Conservation (phyloP, 2,329 filamentous ascomycete species). For the Bertia moriformis region DNA sequence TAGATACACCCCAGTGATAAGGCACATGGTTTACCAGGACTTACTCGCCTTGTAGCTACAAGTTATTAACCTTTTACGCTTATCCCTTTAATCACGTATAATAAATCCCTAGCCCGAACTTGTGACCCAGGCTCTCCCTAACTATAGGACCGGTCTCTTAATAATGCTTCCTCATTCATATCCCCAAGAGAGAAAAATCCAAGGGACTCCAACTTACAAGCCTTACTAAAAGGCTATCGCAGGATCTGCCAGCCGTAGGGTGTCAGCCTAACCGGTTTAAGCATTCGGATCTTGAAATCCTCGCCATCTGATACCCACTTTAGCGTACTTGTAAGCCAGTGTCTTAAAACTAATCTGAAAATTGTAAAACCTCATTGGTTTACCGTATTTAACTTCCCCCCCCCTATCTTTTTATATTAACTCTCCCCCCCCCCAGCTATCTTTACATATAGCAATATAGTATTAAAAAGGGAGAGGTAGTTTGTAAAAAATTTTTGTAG, state of each 20-base stretch:
- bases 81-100: slow-evolving; percentile 1
- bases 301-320: slow-evolving; percentile 1
- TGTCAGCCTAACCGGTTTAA: neutral
- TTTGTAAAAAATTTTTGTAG: too few species aligned
- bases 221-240: slow-evolving; percentile 1
- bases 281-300: neutral
- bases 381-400: neutral
- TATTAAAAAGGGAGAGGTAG: too few species aligned
- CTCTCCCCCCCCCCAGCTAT: too few species aligned
- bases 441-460: too few species aligned
- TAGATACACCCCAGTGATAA: neutral
- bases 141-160: slow-evolving; percentile 1
- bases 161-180: slow-evolving; percentile 1
- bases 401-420: neutral
- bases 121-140: neutral
- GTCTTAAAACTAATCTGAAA: slow-evolving; percentile 1
- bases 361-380: neutral
- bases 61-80: too few species aligned
- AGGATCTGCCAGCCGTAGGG: neutral
- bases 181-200: slow-evolving; percentile 1
- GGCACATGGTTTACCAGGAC: neutral
- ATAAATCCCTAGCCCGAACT: neutral
- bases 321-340: slow-evolving; percentile 1
- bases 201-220: slow-evolving; percentile 1
- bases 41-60: too few species aligned